Percentiles rank a stretch among this genome's conserved stretches.
Conservation (phyloP, 176 grass and related monocot species). For the Aegilops bicornis region DNA sequence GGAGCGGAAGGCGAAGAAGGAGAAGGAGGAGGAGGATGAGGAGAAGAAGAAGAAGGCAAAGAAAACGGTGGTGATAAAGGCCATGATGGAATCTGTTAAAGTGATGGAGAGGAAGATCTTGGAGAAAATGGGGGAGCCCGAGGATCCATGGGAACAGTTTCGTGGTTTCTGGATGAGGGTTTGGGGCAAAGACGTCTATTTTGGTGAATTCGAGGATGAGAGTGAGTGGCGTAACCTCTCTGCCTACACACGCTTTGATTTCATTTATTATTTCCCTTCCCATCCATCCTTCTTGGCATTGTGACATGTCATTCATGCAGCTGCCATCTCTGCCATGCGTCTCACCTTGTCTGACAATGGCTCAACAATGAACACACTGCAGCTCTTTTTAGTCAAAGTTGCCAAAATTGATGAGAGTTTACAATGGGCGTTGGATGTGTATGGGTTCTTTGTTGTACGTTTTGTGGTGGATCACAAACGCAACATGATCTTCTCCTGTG, state of each 20-base stretch:
- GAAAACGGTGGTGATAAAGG: neutral
- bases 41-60: neutral
- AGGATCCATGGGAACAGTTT: neutral
- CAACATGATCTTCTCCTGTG: neutral
- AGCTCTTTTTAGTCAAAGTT: constrained; percentile 1
- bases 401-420: neutral
- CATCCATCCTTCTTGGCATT: neutral
- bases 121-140: neutral
- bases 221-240: neutral
- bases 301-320: neutral
- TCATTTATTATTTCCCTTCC: neutral
- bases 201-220: neutral
- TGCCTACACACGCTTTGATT: neutral
- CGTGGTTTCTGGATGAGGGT: neutral
- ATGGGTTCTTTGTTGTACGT: neutral
- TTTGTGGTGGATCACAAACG: neutral
- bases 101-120: no score
- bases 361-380: neutral
- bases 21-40: no score
- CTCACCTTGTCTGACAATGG: neutral
- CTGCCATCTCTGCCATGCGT: neutral
- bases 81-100: neutral
- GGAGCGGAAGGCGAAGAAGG: no score
- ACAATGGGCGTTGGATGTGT: neutral
- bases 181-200: neutral